Evolutionary conservation across 345 rosid species (phyloP), one percentile per base, ranked within the genome.

Genomic region (Euphorbia peplus): DNA sequence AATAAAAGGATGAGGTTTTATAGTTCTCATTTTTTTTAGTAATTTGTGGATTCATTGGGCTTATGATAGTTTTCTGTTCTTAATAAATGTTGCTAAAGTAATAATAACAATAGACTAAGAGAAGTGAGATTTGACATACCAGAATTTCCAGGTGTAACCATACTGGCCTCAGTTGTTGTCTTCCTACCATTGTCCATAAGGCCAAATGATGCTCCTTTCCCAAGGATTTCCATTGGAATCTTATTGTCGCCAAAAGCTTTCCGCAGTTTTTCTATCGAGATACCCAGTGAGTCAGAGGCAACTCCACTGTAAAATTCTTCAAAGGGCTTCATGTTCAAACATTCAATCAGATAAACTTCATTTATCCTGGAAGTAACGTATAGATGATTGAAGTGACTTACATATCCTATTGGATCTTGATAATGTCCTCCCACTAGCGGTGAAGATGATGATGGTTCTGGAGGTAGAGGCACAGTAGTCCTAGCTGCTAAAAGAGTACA

Each of bases 61-160:
- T n/a, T n/a, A n/a, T n/a, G n/a, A n/a, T n/a, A n/a, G n/a, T n/a
- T n/a, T n/a, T n/a, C n/a, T n/a, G n/a, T n/a, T n/a, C n/a, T n/a
- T n/a, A n/a, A n/a, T n/a, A n/a, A n/a, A n/a, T n/a, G n/a, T n/a
- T n/a, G n/a, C n/a, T n/a, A n/a, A n/a, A n/a, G n/a, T n/a, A n/a
- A n/a, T n/a, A 2, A 32, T 6, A 60, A 18, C 25, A 29, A 54
- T 0, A 44, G 59, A 32, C 28, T 18, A 48, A 28, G 41, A 16
- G 19, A 25, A 58, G 52, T 54, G n/a, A 59, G 51, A 30, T 47
- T 46, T 21, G 42, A 37, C 53, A 32, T 81, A 88, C 97, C 97
- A 55, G 93, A 84, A 69, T 79, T 85, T 60, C 78, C 69, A 21
- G 95, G 91, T 30, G 91, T 86, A 12, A 63, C 54, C 71, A 73